Evolutionary conservation across 1,284 basidiomycete genomes (phyloP).

Genomic region (Trichosporon coremiiforme): DNA sequence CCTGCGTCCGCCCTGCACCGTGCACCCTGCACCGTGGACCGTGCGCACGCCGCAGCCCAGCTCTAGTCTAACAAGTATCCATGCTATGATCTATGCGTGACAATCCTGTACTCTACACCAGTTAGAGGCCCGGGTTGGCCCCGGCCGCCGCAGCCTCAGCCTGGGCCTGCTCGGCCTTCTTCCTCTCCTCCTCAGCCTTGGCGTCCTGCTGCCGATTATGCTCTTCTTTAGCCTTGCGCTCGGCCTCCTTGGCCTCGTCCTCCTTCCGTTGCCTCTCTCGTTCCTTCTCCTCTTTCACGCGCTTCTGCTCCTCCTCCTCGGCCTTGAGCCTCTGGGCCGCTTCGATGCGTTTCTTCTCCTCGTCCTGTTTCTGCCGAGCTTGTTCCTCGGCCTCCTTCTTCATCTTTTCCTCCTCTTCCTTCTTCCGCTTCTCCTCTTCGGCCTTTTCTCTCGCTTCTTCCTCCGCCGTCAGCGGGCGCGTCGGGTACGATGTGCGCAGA

Average conservation of each 20-base stretch:
- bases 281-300: not conserved
- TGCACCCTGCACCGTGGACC: too few relatives aligned
- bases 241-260: not conserved
- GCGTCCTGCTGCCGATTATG: not conserved
- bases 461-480: slow-evolving; percentile 9
- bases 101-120: too few relatives aligned
- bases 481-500: slow-evolving; percentile 51
- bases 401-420: slow-evolving; percentile 12
- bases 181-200: not conserved
- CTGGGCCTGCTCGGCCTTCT: not conserved
- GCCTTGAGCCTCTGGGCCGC: too few relatives aligned
- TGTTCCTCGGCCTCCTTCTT: not conserved
- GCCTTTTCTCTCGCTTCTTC: not conserved
- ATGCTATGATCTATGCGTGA: too few relatives aligned
- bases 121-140: too few relatives aligned
- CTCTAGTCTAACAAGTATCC: too few relatives aligned
- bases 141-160: too few relatives aligned
- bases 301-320: too few relatives aligned
- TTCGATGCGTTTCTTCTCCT: not conserved
- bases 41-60: too few relatives aligned
- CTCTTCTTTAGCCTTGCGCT: not conserved
- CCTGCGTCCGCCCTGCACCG: too few relatives aligned
- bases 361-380: not conserved
- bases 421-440: not conserved
- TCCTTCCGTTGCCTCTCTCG: not conserved